Evolutionary conservation across 345 rosid genomes (phyloP).

Genomic region (Populus deltoides): DNA sequence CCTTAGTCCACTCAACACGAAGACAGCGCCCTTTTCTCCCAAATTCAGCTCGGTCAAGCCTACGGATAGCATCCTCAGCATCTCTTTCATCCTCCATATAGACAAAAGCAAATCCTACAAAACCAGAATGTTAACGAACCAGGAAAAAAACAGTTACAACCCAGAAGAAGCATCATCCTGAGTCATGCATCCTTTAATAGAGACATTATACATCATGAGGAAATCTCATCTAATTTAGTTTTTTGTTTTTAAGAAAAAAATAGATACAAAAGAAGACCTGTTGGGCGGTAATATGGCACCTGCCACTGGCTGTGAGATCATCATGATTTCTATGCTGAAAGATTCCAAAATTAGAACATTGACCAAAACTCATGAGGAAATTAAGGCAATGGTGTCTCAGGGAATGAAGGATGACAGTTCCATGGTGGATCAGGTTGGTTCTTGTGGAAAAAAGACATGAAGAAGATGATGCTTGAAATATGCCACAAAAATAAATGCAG

Average conservation of each 20-base stretch:
- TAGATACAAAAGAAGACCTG: constrained; percentile 31
- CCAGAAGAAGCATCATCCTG: not conserved
- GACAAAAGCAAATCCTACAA: constrained; percentile 75
- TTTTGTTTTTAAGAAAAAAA: not conserved
- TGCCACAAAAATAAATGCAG: constrained; percentile 49
- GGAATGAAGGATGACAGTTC: constrained; percentile 50
- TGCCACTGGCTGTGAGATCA: constrained; percentile 40
- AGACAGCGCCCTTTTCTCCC: constrained; percentile 83
- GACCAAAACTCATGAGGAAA: constrained; percentile 63
- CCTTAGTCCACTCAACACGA: constrained; percentile 94
- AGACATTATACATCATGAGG: not conserved
- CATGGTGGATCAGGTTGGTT: constrained; percentile 44
- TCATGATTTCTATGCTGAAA: constrained; percentile 50
- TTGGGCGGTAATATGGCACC: constrained; percentile 1
- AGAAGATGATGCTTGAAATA: constrained; percentile 54
- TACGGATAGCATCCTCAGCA: constrained; percentile 89
- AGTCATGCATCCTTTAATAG: not conserved
- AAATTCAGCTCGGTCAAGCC: constrained; percentile 64
- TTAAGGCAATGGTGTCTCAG: constrained; percentile 54
- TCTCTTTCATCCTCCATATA: constrained; percentile 92
- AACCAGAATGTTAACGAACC: not conserved
- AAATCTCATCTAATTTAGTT: not conserved
- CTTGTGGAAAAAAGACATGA: constrained; percentile 51
- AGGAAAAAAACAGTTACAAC: not conserved
- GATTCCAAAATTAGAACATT: constrained; percentile 52